phyloP scores from a whole-genome alignment of 306 rosid genomes.

The Sechiopsis laciniata region DNA sequence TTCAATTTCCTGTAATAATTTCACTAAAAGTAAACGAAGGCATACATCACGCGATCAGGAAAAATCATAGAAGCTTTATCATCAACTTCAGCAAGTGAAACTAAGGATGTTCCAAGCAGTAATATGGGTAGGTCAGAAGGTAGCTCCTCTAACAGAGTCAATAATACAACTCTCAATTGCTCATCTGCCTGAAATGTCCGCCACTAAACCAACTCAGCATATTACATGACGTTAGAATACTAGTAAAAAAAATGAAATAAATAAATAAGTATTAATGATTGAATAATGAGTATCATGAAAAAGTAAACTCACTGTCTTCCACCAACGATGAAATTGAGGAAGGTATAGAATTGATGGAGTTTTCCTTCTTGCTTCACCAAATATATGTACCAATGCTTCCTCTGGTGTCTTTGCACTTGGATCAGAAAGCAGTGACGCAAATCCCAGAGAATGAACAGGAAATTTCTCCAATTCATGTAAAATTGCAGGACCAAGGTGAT shows the following conservation, averaged over 20 bases:
- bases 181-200: slow-evolving; percentile 70
- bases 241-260: not conserved
- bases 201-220: slow-evolving; percentile 28
- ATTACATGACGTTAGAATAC: slow-evolving; percentile 6
- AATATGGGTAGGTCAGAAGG: slow-evolving; percentile 82
- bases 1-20: not conserved
- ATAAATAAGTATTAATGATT: not conserved
- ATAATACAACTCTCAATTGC: slow-evolving; percentile 85
- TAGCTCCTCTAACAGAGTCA: slow-evolving; percentile 78
- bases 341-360: slow-evolving; percentile 90
- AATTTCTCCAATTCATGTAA: slow-evolving; percentile 94
- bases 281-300: slow-evolving; percentile 2
- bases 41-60: slow-evolving; percentile 62
- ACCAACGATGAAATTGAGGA: slow-evolving; percentile 92
- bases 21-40: slow-evolving; percentile 24
- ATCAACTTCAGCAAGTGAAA: slow-evolving; percentile 58
- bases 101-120: slow-evolving; percentile 72
- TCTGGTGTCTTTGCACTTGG: slow-evolving; percentile 98
- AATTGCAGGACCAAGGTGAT: slow-evolving; percentile 98
- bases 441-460: slow-evolving; percentile 91
- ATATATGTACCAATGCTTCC: slow-evolving; percentile 94
- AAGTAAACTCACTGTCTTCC: slow-evolving; percentile 80
- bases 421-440: slow-evolving; percentile 90
- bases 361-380: slow-evolving; percentile 94
- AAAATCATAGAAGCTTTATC: slow-evolving; percentile 61